Percentiles rank a stretch among this genome's conserved stretches.
Evolutionary conservation across 2,329 filamentous ascomycete species (phyloP).

Genomic region (Scortechinia acanthostroma): DNA sequence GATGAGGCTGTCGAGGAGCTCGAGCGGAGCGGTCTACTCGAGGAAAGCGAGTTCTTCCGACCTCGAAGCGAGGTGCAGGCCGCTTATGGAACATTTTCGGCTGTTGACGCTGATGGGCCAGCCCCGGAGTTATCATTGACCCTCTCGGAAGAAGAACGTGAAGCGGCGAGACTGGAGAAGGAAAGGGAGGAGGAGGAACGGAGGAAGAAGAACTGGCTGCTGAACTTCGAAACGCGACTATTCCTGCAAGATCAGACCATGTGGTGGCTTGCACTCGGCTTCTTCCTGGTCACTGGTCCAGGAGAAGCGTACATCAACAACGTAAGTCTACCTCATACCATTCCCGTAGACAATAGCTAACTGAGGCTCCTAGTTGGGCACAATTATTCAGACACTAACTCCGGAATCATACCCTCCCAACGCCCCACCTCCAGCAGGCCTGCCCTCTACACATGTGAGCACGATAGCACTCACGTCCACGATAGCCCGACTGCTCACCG

Average conservation of each 20-base stretch:
- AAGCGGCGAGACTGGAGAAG: neutral
- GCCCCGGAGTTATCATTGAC: neutral
- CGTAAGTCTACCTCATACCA: slow-evolving; percentile 8
- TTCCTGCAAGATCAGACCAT: slow-evolving; percentile 60
- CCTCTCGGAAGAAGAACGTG: neutral
- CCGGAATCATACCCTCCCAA: slow-evolving; percentile 23
- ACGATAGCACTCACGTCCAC: slow-evolving; percentile 62
- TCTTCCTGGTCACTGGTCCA: slow-evolving; percentile 62
- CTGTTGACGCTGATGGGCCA: neutral
- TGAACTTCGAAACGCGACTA: slow-evolving; percentile 56
- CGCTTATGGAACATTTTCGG: neutral
- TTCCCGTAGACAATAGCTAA: neutral
- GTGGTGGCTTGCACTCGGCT: slow-evolving; percentile 63
- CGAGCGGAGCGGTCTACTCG: neutral
- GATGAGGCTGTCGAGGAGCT: slow-evolving; percentile 25
- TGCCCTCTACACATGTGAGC: slow-evolving; percentile 49
- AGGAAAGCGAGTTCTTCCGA: neutral
- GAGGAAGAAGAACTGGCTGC: slow-evolving; percentile 41
- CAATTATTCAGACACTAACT: slow-evolving; percentile 55
- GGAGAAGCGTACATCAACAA: slow-evolving; percentile 70
- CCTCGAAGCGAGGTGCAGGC: neutral
- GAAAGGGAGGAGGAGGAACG: neutral
- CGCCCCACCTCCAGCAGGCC: slow-evolving; percentile 31
- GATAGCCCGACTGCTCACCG: slow-evolving; percentile 54
- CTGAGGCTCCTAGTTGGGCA: slow-evolving; percentile 33